A percentile compares a stretch with the other conserved stretches of the same genome.
Evolutionary conservation across 495 filamentous ascomycete genomes (phyloP).

Genomic region (Penicillium steckii): DNA sequence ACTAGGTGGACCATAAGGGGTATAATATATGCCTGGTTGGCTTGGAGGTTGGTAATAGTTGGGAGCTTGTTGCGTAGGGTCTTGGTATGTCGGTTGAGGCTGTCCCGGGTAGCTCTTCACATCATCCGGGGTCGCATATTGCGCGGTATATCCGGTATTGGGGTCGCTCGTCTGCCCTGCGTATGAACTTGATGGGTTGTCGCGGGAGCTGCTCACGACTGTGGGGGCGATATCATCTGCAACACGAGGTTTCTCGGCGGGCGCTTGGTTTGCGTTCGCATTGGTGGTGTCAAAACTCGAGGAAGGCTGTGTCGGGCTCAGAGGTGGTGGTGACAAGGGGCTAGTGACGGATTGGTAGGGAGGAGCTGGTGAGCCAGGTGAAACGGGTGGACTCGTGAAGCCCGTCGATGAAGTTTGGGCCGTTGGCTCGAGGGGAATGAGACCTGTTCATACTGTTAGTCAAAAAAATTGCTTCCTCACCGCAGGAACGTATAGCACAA

Average conservation of each 20-base stretch:
- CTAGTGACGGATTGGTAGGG: background rate
- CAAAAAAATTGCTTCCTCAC: background rate
- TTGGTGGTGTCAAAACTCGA: background rate
- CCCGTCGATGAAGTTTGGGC: background rate
- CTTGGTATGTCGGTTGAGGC: slow-evolving; percentile 1
- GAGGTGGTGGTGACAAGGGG: background rate
- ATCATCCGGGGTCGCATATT: background rate
- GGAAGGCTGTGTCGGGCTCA: background rate
- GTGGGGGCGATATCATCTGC: slow-evolving; percentile 1
- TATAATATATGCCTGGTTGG: slow-evolving; percentile 17
- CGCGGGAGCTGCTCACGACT: background rate
- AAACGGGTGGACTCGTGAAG: background rate
- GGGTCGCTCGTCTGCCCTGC: slow-evolving; percentile 7
- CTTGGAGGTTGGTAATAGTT: background rate
- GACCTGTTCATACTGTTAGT: background rate
- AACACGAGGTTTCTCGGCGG: slow-evolving; percentile 2
- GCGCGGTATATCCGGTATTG: background rate
- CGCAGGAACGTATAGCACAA: background rate
- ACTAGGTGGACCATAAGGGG: slow-evolving; percentile 23
- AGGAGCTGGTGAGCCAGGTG: background rate
- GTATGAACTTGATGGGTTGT: background rate
- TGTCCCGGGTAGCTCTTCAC: slow-evolving; percentile 23
- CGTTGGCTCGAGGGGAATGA: background rate
- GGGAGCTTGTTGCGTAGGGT: background rate
- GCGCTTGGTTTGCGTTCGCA: background rate